Evolutionary conservation across 192 early-diverging fungal species (phyloP).

Genomic region (Umbelopsis vinacea): DNA sequence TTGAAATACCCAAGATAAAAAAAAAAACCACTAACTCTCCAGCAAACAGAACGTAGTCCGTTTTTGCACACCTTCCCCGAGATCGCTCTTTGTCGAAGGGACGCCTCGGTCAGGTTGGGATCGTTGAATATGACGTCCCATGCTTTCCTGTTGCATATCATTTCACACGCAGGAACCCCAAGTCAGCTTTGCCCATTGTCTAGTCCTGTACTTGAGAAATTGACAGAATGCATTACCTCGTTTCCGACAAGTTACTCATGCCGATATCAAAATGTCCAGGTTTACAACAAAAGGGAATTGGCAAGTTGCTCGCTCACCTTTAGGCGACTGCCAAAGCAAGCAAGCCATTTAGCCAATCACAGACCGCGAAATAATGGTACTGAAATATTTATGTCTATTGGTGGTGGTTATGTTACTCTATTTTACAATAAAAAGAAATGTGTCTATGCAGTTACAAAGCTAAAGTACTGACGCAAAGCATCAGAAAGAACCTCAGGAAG

Average conservation of each 20-base stretch:
- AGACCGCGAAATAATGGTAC: neutral
- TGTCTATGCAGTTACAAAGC: constrained; percentile 63
- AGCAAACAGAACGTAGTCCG: constrained; percentile 60
- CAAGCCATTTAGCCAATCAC: neutral
- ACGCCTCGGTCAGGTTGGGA: constrained; percentile 46
- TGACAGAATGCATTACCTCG: neutral
- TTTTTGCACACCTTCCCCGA: constrained; percentile 51
- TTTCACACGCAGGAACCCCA: neutral
- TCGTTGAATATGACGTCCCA: constrained; percentile 60
- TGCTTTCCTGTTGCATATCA: constrained; percentile 26
- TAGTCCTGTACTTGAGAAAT: neutral
- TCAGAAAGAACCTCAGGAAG: constrained; percentile 90
- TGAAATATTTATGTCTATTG: neutral
- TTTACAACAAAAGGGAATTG: neutral
- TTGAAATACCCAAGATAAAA: neutral
- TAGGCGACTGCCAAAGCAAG: neutral
- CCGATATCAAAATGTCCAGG: neutral
- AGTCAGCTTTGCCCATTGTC: neutral
- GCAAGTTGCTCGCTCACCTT: too few species aligned
- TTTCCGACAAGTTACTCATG: constrained; percentile 19
- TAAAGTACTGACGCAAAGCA: constrained; percentile 96
- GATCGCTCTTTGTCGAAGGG: constrained; percentile 50
- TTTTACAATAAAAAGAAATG: neutral
- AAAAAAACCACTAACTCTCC: constrained; percentile 48
- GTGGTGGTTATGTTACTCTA: too few species aligned